Evolutionary conservation across 1,139 yeast species (phyloP), one percentile per base, ranked within the genome.

Genomic region (Scheffersomyces insectosa): DNA sequence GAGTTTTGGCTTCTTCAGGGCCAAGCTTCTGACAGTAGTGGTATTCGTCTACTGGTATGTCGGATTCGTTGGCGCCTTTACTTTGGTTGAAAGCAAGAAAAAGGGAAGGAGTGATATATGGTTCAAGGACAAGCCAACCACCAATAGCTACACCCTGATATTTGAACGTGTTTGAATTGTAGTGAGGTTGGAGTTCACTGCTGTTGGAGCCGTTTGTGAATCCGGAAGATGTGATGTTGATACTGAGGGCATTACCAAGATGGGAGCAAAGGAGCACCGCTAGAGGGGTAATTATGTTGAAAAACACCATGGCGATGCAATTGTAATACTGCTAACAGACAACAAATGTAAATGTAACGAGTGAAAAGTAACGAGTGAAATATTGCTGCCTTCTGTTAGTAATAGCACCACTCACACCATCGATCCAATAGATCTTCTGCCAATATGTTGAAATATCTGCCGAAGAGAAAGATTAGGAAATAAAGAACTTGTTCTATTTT

Each of bases 81-180:
- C 62, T 48, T 13, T 46, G 48, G 43, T 60, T 61, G 47, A 68
- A 63, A 2, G 66, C 68, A 38, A 73, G 68, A 49, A 79, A 82
- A 15, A 83, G 57, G 2, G 83, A 73, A 2, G 88, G 87, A 0
- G 85, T 81, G 48, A 83, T 82, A 52, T 71, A 83, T 2, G 88
- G 87, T 53, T 82, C 88, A 5, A 82, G 63, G 1, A 82, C 82
- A 14, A 82, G 63, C 87, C 88, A 82, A 13, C 87, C 87, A 36
- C 88, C 88, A 7, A 82, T 54, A 23, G 80, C 75, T 15, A 82
- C 78, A 37, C 88, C 88, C 44, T 66, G 48, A 43, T 63, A 60
- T 38, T 65, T 63, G 50, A 66, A 68, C 33, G 48, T 44, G 34
- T 54, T 48, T 9, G 66, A 46, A 25, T 51, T 54, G 33, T 44